phyloP scores from a whole-genome alignment of 305 asterid genomes.

The Andrographis paniculata region DNA sequence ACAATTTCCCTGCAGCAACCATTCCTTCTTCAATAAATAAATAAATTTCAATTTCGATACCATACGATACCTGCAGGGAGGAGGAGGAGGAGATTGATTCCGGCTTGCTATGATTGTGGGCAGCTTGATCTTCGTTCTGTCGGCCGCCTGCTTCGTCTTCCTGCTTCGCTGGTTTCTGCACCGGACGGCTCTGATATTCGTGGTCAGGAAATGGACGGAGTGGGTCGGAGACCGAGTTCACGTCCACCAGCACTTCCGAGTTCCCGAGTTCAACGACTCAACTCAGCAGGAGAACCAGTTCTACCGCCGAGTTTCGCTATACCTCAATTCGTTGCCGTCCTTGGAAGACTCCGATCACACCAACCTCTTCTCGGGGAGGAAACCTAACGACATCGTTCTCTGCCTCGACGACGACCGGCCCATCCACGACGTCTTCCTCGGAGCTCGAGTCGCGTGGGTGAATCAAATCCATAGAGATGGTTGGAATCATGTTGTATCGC shows the following conservation, averaged over 20 bases:
- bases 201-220: too few relatives aligned
- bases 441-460: slow-evolving; percentile 63
- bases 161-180: too few relatives aligned
- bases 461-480: slow-evolving; percentile 25
- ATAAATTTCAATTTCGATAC: too few relatives aligned
- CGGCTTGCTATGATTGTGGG: too few relatives aligned
- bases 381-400: slow-evolving; percentile 57
- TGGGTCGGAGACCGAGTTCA: slow-evolving; percentile 48
- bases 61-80: too few relatives aligned
- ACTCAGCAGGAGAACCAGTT: slow-evolving; percentile 85
- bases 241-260: slow-evolving; percentile 68
- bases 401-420: slow-evolving; percentile 49
- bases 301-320: slow-evolving; percentile 42
- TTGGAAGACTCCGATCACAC: slow-evolving; percentile 76
- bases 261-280: slow-evolving; percentile 74
- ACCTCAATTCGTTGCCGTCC: slow-evolving; percentile 68
- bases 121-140: too few relatives aligned
- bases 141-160: too few relatives aligned
- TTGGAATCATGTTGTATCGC: slow-evolving; percentile 35
- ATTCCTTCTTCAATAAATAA: too few relatives aligned
- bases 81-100: too few relatives aligned
- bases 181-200: too few relatives aligned
- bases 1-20: too few relatives aligned
- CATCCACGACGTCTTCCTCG: slow-evolving; percentile 50
- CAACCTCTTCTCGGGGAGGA: slow-evolving; percentile 59